Base-by-base conservation (phyloP, 179 eudicot genomes). In the Camellia oleifera region DNA sequence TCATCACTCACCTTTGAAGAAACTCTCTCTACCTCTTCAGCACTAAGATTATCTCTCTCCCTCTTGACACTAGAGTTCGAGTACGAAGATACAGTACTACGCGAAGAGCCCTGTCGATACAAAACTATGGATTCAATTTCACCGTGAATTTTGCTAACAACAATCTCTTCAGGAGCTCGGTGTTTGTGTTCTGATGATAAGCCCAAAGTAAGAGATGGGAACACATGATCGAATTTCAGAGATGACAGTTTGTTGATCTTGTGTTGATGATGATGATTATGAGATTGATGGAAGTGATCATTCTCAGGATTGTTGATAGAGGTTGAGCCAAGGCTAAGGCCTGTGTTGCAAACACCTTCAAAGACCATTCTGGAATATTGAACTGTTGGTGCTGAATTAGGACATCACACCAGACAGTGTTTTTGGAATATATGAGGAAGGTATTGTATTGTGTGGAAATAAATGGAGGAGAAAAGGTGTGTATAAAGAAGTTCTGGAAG, bases 51-150 rank as follows among this genome's bases (percentile, higher is more conserved):
- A 32, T 82, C 86, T 81, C 78, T 75, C 32, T 80, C 86, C 57
- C 84, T 85, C 77, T 83, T 85, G 60, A 81, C 76, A 58, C 82
- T 69, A 0, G 88, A 80, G 74, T 80, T 79, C 0, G 58, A 56
- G 13, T 63, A 46, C 0, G 88, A 85, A 2, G 85, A 85, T 3
- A 81, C 53, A 7, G 52, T 64, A 20, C 85, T 82, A n/a, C 7
- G n/a, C 53, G 72, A 69, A 71, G 87, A 75, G 40, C 71, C 72
- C 50, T 78, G 87, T 60, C 66, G 79, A 7, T 64, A 46, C 11
- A 69, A 69, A 69, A 17, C 12, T 44, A 7, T 0, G 13, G 1
- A 2, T 68, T 7, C 72, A 11, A 44, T 42, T 32, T 32, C 40
- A 32, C 40, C 58, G 1, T 56, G 12, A 56, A 12, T 3, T 56